Base-by-base conservation (phyloP, 176 grass and related monocot genomes). In the Triticum monococcum region DNA sequence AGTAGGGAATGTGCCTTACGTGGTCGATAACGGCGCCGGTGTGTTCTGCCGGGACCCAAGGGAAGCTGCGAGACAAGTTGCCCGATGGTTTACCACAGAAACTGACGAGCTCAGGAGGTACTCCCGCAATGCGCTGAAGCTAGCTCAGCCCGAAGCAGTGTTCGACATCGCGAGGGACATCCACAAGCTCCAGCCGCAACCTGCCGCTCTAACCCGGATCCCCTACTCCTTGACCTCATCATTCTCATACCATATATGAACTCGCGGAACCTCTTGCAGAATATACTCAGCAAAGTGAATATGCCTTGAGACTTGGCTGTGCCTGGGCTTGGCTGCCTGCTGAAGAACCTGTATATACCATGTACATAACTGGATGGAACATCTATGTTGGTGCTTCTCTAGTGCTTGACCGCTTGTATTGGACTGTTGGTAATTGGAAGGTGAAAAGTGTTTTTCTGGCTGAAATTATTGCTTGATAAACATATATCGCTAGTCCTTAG, bases 161-260 rank as follows among this genome's bases (percentile, higher is more conserved):
- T 97, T 97, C 36, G 66, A 97, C 75, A 95, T 97, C 12, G 90
- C 93, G 3, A 91, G 78, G 75, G 95, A 97, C 83, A 95, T 97
- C 79, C 89, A 97, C 81, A 83, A 76, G 50, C 77, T 97, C 57
- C 78, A 93, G 50, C 90, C 85, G 83, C 82, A 93, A 1, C 79
- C 79, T 0, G 75, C 64, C 0, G 85, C 87, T 3, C 52, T 95
- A 72, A 89, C 85, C 3, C 87, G 79, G 37, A 60, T 85, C 85
- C 84, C 87, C 78, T 87, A 73, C 68, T 91, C 91, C 11, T 68
- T 94, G 65, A 90, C 85, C 33, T 81, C 84, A 45, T 87, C 92
- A 0, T 88, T 94, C 65, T 70, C 83, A 7, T 94, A 92, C 59
- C 38, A 82, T 40, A 72, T 91, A 62, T 95, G 77, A 87, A 79